phyloP scores from a whole-genome alignment of 2,329 filamentous ascomycete genomes.

The Epichloe brachyelytri region DNA sequence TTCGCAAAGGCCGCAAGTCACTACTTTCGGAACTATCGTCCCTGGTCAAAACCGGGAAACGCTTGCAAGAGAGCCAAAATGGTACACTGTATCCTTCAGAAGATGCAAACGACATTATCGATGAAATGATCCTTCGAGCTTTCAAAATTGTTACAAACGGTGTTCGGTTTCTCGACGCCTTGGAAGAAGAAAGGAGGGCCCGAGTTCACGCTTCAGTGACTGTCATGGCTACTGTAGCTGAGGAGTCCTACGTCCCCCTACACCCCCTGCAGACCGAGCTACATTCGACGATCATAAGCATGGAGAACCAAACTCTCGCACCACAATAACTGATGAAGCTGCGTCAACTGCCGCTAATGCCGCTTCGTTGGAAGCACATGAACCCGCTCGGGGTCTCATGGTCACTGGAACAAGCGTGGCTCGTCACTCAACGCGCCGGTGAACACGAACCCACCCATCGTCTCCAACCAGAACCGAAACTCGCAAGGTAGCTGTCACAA shows the following conservation, averaged over 20 bases:
- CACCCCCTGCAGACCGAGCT: conserved; percentile 47
- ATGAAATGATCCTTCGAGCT: conserved; percentile 86
- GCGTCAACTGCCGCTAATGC: conserved; percentile 15
- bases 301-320: conserved; percentile 25
- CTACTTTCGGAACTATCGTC: conserved; percentile 80
- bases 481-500: conserved; percentile 25
- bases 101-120: conserved; percentile 62
- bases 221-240: conserved; percentile 46
- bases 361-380: conserved; percentile 22
- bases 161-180: conserved; percentile 77
- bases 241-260: conserved; percentile 48
- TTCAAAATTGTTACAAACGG: conserved; percentile 90
- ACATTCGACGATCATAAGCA: conserved; percentile 30
- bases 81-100: conserved; percentile 33
- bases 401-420: conserved; percentile 31
- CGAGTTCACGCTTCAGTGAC: conserved; percentile 41
- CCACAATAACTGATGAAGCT: conserved; percentile 17
- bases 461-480: conserved; percentile 19
- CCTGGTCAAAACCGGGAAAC: conserved; percentile 79
- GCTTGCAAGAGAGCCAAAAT: conserved; percentile 61
- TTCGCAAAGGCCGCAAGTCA: conserved; percentile 74
- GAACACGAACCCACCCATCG: conserved; percentile 15
- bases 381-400: conserved; percentile 22
- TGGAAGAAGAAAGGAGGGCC: conserved; percentile 50
- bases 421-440: conserved; percentile 29